Evolutionary conservation across 768 basidiomycete genomes (phyloP).

Genomic region (Boletus rubropictus): DNA sequence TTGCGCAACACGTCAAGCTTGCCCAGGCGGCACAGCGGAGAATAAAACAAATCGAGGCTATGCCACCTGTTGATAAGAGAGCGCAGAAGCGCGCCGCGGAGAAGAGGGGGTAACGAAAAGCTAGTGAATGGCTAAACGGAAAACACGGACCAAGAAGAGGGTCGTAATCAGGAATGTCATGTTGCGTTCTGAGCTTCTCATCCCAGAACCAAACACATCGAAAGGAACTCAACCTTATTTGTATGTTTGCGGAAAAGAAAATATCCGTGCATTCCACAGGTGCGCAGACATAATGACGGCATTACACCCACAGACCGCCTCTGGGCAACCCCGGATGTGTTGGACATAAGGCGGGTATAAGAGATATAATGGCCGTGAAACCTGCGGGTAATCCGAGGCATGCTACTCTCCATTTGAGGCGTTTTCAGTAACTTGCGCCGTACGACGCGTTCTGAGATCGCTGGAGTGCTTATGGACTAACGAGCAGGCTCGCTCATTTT

Average conservation of each 20-base stretch:
- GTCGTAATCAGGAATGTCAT: slow-evolving; percentile 3
- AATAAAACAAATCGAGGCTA: slow-evolving; percentile 12
- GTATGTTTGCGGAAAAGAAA: background rate
- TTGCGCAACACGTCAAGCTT: slow-evolving; percentile 2
- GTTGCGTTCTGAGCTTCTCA: background rate
- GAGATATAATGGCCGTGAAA: background rate
- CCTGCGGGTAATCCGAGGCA: background rate
- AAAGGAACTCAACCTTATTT: slow-evolving; percentile 15
- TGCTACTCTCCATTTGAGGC: background rate
- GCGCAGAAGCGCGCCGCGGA: slow-evolving; percentile 16
- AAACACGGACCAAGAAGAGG: background rate
- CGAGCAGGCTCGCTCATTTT: too few relatives aligned
- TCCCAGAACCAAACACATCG: background rate
- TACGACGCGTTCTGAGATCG: background rate
- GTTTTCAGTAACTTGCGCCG: background rate
- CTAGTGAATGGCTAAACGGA: background rate
- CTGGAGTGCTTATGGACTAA: too few relatives aligned
- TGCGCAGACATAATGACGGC: background rate
- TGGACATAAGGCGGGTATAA: background rate
- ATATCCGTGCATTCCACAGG: background rate
- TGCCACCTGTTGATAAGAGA: slow-evolving; percentile 1
- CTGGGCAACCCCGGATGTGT: background rate
- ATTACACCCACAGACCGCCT: background rate
- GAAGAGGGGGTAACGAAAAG: background rate
- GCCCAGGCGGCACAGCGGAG: background rate